A percentile compares a stretch with the other conserved stretches of the same genome.
These are phyloP conservation scores for Lepidium sativum DNA, from an alignment of 345 rosid species.

Conservation along the genomic window DNA sequence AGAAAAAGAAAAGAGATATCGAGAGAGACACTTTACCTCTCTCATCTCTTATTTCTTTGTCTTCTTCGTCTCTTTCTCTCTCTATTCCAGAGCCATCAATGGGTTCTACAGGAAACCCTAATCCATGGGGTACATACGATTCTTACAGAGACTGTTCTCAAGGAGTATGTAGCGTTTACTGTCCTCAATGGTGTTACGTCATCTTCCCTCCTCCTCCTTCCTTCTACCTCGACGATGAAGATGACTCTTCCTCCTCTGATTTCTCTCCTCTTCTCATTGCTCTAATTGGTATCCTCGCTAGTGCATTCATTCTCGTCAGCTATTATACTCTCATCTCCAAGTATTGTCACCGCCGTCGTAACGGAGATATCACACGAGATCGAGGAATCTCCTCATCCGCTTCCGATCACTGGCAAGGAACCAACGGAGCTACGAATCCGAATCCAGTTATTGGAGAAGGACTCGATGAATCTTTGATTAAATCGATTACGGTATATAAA, in stretches of 20 bases:
- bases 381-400: slow-evolving; percentile 4
- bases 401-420: slow-evolving; percentile 3
- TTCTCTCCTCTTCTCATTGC: slow-evolving; percentile 72
- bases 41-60: not conserved
- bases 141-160: slow-evolving; percentile 70
- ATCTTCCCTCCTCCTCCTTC: slow-evolving; percentile 91
- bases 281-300: slow-evolving; percentile 61
- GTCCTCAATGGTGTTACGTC: slow-evolving; percentile 82
- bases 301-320: slow-evolving; percentile 66
- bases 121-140: slow-evolving; percentile 25
- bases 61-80: not conserved
- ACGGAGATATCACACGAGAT: not conserved
- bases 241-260: slow-evolving; percentile 41
- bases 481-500: slow-evolving; percentile 49
- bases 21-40: slow-evolving; percentile 14
- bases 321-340: slow-evolving; percentile 67
- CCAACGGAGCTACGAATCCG: not conserved
- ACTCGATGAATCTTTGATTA: slow-evolving; percentile 52
- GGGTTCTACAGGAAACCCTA: slow-evolving; percentile 27
- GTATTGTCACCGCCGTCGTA: slow-evolving; percentile 42
- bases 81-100: not conserved
- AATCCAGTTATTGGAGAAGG: slow-evolving; percentile 24
- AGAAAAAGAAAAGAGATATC: not conserved
- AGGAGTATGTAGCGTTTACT: slow-evolving; percentile 69
- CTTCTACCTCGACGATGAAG: slow-evolving; percentile 36